Conservation (phyloP, 1,284 basidiomycete genomes). For the Cryptococcus sp. region DNA sequence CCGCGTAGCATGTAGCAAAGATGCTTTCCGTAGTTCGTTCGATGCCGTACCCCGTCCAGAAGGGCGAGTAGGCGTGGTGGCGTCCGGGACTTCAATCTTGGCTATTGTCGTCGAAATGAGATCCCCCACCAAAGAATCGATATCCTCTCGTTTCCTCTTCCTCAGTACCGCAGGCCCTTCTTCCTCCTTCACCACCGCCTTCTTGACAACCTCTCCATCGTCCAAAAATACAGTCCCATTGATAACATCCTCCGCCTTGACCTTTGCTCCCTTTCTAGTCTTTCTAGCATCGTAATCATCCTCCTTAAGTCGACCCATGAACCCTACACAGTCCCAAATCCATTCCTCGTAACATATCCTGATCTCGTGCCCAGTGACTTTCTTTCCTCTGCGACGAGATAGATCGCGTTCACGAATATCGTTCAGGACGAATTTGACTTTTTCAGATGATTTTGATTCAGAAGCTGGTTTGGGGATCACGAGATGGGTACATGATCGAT, state of each 20-base stretch:
- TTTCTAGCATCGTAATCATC: slow-evolving; percentile 42
- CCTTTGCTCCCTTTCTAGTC: slow-evolving; percentile 21
- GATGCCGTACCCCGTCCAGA: neutral
- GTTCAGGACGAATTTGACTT: slow-evolving; percentile 42
- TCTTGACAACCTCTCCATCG: slow-evolving; percentile 6
- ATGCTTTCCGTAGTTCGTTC: slow-evolving; percentile 21
- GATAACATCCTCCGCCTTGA: slow-evolving; percentile 29
- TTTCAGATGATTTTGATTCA: slow-evolving; percentile 33
- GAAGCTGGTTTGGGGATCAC: slow-evolving; percentile 34
- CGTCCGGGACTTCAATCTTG: neutral
- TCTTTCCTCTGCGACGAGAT: slow-evolving; percentile 25
- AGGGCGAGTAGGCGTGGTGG: neutral
- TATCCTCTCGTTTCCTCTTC: slow-evolving; percentile 29
- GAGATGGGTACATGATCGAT: slow-evolving; percentile 43
- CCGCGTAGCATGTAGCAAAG: slow-evolving; percentile 31
- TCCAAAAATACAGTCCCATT: slow-evolving; percentile 18
- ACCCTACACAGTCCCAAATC: slow-evolving; percentile 48
- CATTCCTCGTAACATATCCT: slow-evolving; percentile 45
- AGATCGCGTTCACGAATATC: slow-evolving; percentile 29
- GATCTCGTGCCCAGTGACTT: slow-evolving; percentile 26
- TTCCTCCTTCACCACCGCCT: slow-evolving; percentile 1
- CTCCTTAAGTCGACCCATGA: slow-evolving; percentile 41
- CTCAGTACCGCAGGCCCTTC: slow-evolving; percentile 25
- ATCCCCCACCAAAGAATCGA: slow-evolving; percentile 32
- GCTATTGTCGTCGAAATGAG: slow-evolving; percentile 24